Conservation (phyloP, 2,329 filamentous ascomycete species). For the Diaporthe sp. region DNA sequence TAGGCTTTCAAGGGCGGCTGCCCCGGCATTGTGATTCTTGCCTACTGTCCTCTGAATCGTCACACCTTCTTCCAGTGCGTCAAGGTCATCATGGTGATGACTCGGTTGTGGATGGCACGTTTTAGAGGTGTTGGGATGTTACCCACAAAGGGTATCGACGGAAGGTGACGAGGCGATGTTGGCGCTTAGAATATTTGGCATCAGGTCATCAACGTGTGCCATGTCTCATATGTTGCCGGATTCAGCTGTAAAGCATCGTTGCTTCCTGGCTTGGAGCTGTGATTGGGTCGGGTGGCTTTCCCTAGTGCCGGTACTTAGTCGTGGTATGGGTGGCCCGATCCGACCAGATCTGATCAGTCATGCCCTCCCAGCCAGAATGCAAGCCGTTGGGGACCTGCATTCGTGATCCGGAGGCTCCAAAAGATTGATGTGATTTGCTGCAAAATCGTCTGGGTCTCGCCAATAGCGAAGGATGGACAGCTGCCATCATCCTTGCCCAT, state of each 20-base stretch:
- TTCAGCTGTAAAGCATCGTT: constrained; percentile 1
- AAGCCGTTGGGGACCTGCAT: constrained; percentile 19
- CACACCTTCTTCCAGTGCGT: background rate
- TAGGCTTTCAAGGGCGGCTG: background rate
- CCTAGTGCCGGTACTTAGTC: constrained; percentile 26
- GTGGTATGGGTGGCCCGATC: constrained; percentile 24
- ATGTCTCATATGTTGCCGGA: constrained; percentile 27
- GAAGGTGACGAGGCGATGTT: constrained; percentile 23
- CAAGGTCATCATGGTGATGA: constrained; percentile 11
- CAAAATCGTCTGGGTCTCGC: background rate
- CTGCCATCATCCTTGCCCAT: constrained; percentile 27
- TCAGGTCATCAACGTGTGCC: constrained; percentile 31
- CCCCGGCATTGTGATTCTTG: constrained; percentile 4
- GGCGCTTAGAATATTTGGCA: constrained; percentile 30
- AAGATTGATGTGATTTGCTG: constrained; percentile 14
- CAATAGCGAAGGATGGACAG: background rate
- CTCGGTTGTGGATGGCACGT: constrained; percentile 21
- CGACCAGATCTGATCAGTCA: constrained; percentile 8
- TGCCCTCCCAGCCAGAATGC: constrained; percentile 6
- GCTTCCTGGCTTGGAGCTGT: constrained; percentile 1
- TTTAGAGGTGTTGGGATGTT: constrained; percentile 20
- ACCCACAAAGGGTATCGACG: constrained; percentile 19
- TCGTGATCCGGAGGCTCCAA: background rate
- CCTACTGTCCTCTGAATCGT: background rate
- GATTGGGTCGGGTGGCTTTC: constrained; percentile 12